Conservation (phyloP, 2,329 filamentous ascomycete genomes). For the Rugonectria rugulosa region DNA sequence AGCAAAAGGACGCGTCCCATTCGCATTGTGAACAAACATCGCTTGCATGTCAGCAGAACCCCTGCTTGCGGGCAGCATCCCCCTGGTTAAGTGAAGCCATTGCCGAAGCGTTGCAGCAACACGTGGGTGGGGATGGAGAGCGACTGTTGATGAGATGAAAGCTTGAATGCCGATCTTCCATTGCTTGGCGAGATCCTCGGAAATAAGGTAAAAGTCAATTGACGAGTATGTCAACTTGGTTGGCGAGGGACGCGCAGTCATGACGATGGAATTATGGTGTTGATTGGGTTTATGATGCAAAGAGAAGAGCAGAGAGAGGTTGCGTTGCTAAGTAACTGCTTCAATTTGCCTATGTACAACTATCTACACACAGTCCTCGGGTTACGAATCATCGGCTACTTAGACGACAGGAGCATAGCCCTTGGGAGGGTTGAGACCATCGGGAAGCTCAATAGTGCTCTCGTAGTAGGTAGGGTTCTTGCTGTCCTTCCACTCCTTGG, state of each 20-base stretch:
- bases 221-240: background rate
- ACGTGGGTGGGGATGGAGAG: constrained; percentile 27
- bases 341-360: constrained; percentile 6
- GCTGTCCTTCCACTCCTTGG: constrained; percentile 48
- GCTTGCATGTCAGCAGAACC: background rate
- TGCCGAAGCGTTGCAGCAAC: constrained; percentile 1
- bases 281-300: background rate
- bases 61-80: background rate
- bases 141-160: background rate
- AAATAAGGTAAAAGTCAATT: background rate
- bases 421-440: constrained; percentile 52
- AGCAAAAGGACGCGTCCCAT: constrained; percentile 9
- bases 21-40: constrained; percentile 2
- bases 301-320: background rate
- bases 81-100: constrained; percentile 3
- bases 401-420: constrained; percentile 43
- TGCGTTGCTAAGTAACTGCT: background rate
- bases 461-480: constrained; percentile 52
- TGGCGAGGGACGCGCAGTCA: background rate
- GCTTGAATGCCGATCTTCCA: constrained; percentile 19
- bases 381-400: constrained; percentile 9
- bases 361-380: background rate
- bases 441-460: constrained; percentile 48
- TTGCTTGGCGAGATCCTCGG: constrained; percentile 19
- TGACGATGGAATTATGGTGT: background rate